Base-by-base conservation (phyloP, 2,329 filamentous ascomycete species). In the Gremmenia infestans region DNA sequence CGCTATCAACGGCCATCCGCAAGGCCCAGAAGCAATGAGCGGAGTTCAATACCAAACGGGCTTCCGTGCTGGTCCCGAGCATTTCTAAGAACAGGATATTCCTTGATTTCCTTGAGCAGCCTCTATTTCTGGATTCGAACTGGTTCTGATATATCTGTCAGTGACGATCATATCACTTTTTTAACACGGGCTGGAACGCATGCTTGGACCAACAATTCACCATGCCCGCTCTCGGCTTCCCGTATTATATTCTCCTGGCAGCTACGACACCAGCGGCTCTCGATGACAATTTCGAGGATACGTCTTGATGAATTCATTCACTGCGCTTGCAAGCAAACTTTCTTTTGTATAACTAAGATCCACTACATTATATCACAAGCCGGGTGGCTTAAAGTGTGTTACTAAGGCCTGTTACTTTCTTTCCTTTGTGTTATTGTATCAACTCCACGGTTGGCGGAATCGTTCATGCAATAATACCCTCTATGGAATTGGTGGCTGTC, bases 1-100 rank as follows among this genome's bases (percentile, higher is more conserved):
- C 15, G 69, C 83, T 15, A 78, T 75, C 63, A 73, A 52, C 40
- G 56, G 49, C 4, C 55, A 63, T 64, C 32, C 48, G 53, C 19
- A 52, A 53, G 60, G 52, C 35, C 78, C 82, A 1, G 83, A 86
- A 22, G 81, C 81, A 1, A 87, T 87, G 83, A 84, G 81, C 1
- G 83, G 83, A 2, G 81, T 87, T 5, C 83, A 86, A 65, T 87
- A 86, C 56, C 65, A 68, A 35, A 65, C 62, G 49, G 62, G 59
- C 11, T 65, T 63, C 52, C 59, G 59, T 6, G 32, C 58, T 22
- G 52, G 51, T 17, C 42, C 52, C 8, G 60, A 61, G 15, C 59
- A 55, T 19, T 54, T 57, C 40, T 57, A 47, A 48, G 48, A 17
- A 23, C 22, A 48, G 42, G 19, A 19, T n/a, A 43, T 19, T 43